These are phyloP conservation scores for Cercis canadensis DNA, from an alignment of 306 rosid genomes.

Conservation along the genomic window DNA sequence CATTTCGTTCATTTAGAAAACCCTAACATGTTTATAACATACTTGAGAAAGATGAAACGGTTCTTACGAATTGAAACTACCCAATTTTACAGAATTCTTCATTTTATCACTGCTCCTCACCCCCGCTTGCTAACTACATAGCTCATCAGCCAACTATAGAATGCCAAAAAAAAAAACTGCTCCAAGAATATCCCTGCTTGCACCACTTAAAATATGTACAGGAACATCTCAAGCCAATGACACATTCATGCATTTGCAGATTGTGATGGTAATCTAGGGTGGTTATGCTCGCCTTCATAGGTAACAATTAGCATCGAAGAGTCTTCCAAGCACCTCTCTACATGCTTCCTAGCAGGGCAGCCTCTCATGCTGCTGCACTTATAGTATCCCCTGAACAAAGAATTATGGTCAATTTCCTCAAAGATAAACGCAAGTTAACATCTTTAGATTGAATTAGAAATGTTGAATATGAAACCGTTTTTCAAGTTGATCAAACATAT, in stretches of 20 bases:
- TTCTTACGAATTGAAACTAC: constrained; percentile 51
- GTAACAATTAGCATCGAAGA: constrained; percentile 95
- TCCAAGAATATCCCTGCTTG: constrained; percentile 48
- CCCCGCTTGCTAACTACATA: constrained; percentile 43
- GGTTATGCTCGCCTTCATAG: constrained; percentile 98
- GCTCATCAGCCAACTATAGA: constrained; percentile 43
- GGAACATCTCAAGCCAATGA: constrained; percentile 65
- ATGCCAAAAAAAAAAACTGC: constrained; percentile 43
- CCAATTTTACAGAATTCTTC: constrained; percentile 60
- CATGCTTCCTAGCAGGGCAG: constrained; percentile 99
- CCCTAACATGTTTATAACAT: constrained; percentile 56
- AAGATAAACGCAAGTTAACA: constrained; percentile 13
- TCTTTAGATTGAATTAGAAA: background rate
- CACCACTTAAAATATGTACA: constrained; percentile 74
- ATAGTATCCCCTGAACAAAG: constrained; percentile 87
- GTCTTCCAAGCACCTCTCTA: constrained; percentile 94
- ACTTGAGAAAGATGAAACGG: constrained; percentile 48
- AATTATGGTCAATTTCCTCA: constrained; percentile 32
- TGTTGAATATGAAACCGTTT: background rate
- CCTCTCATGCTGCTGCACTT: constrained; percentile 99
- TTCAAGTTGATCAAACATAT: background rate
- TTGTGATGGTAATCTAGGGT: constrained; percentile 76
- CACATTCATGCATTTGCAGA: constrained; percentile 72
- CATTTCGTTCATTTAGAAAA: constrained; percentile 51
- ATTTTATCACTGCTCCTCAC: constrained; percentile 38